These are phyloP conservation scores for Glycine latifolia DNA, from an alignment of 306 rosid species.

Conservation along the genomic window DNA sequence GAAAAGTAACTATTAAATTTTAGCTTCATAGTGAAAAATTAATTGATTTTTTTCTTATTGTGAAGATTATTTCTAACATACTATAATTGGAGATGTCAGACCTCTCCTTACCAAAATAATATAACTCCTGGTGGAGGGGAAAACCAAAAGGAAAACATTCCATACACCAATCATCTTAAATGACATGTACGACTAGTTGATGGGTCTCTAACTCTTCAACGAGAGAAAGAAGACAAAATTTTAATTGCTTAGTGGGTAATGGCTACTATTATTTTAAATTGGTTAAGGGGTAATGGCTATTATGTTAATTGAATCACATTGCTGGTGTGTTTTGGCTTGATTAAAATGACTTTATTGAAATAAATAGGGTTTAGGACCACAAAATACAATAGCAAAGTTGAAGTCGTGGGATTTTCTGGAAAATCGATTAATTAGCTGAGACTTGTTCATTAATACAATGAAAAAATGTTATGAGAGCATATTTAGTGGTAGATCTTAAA, in stretches of 20 bases:
- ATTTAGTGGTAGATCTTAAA: too few species aligned
- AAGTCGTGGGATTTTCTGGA: neutral
- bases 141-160: constrained; percentile 1
- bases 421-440: neutral
- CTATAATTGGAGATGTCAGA: neutral
- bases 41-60: too few species aligned
- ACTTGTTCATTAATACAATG: neutral
- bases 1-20: too few species aligned
- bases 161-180: neutral
- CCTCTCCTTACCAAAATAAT: neutral
- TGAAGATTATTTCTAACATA: too few species aligned
- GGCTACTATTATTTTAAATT: too few species aligned
- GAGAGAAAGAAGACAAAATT: constrained; percentile 20
- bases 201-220: neutral
- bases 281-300: neutral
- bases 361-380: constrained; percentile 14
- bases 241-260: neutral
- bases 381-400: neutral
- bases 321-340: neutral
- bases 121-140: neutral
- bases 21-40: too few species aligned
- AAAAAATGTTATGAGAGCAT: neutral
- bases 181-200: neutral
- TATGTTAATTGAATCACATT: constrained; percentile 16
- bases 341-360: constrained; percentile 19